phyloP scores from a whole-genome alignment of 192 early-diverging fungal genomes.

The Chytriomyces confervae region DNA sequence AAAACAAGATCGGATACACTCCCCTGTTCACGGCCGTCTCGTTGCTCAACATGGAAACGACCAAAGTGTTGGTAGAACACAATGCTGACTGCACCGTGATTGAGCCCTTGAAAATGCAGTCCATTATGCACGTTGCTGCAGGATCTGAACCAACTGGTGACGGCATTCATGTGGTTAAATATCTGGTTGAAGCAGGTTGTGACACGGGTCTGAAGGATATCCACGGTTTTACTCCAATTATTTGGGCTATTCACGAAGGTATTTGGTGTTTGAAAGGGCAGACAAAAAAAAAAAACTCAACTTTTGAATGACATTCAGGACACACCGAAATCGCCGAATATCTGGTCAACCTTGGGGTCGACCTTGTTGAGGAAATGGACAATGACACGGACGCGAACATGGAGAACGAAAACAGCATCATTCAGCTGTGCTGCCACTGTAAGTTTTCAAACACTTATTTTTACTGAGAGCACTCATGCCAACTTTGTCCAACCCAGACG shows the following conservation, averaged over 20 bases:
- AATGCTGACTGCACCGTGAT: not conserved
- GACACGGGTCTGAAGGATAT: not conserved
- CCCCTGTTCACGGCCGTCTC: not conserved
- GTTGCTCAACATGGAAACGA: not conserved
- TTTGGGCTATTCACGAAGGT: conserved; percentile 6
- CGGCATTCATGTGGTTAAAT: not conserved
- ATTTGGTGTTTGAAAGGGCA: not conserved
- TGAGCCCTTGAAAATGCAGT: not conserved
- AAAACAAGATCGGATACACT: not conserved
- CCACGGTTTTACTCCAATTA: not conserved
- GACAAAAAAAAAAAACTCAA: not conserved
- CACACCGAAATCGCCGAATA: not conserved
- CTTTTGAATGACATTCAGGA: not conserved
- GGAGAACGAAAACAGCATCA: not conserved
- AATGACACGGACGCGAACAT: not conserved
- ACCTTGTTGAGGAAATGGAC: not conserved
- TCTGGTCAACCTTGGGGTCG: not conserved
- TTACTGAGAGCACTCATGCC: no score
- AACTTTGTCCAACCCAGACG: not conserved
- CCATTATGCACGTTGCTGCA: not conserved
- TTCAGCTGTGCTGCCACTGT: not conserved
- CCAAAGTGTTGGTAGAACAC: not conserved
- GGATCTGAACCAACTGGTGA: conserved; percentile 3
- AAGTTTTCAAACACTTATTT: no score
- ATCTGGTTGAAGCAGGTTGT: not conserved